These are phyloP conservation scores for Starmerella floricola DNA, from an alignment of 805 yeast genomes.

Conservation along the genomic window DNA sequence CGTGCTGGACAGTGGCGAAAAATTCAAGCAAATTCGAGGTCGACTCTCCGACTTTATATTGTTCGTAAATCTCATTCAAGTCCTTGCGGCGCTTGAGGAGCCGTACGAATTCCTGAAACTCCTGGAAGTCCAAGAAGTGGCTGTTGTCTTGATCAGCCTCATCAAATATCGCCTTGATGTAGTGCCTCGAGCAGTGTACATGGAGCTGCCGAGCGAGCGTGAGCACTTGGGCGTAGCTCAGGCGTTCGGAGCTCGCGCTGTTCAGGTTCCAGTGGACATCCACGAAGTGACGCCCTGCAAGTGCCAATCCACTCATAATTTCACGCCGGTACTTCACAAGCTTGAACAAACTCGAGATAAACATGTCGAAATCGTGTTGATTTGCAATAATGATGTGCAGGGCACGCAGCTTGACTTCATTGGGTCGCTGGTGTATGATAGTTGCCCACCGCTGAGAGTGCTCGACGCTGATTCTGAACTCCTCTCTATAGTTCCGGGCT, in stretches of 20 bases:
- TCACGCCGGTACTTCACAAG: slow-evolving; percentile 48
- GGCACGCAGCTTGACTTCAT: slow-evolving; percentile 55
- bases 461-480: slow-evolving; percentile 58
- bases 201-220: slow-evolving; percentile 56
- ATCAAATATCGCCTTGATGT: slow-evolving; percentile 41
- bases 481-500: slow-evolving; percentile 78
- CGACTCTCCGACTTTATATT: slow-evolving; percentile 23
- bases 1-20: slow-evolving; percentile 12
- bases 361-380: slow-evolving; percentile 40
- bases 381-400: slow-evolving; percentile 62
- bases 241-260: slow-evolving; percentile 15
- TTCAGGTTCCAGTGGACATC: slow-evolving; percentile 45
- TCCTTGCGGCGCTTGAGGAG: slow-evolving; percentile 57
- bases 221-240: slow-evolving; percentile 54
- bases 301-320: slow-evolving; percentile 49
- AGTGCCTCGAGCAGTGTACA: slow-evolving; percentile 51
- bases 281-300: slow-evolving; percentile 52
- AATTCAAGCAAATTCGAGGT: slow-evolving; percentile 7
- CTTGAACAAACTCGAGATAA: slow-evolving; percentile 44
- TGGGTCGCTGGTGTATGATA: slow-evolving; percentile 52
- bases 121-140: slow-evolving; percentile 50
- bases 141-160: slow-evolving; percentile 40
- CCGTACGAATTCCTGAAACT: slow-evolving; percentile 65
- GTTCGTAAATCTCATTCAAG: slow-evolving; percentile 39
- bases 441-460: slow-evolving; percentile 66